Evolutionary conservation across 2,329 filamentous ascomycete genomes (phyloP), one percentile per base, ranked within the genome.

Genomic region (Coleophoma cylindrospora): DNA sequence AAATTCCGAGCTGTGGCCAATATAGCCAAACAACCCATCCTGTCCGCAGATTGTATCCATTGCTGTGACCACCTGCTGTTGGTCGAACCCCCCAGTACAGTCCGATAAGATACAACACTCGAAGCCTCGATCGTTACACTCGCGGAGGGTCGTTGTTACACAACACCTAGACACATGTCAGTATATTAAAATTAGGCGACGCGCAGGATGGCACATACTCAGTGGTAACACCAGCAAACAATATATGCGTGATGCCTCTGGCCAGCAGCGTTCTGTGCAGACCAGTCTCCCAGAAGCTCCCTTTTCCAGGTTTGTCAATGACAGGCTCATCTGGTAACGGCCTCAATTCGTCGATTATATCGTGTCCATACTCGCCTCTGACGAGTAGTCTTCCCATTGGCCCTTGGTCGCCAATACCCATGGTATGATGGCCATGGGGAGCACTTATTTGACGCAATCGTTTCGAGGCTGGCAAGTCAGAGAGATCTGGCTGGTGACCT

Each of bases 91-190:
- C 43, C 69, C 70, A 0, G 74, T 77, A 54, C 70, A 76, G 56
- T 77, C 72, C 7, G 64, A 66, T 17, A 77, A 62, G 14, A 75
- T 70, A 66, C 79, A 82, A 62, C 75, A 80, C 57, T 83, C 76
- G 54, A 80, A 82, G 0, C 80, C 80, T n/a, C 80, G 72, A 57
- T 83, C 80, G 50, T 77, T 78, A 33, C 75, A 76, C 62, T 83
- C 80, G 36, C 78, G 67, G 2, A 78, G 67, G 1, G 77, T 79
- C 0, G 76, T 77, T 9, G 74, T 74, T 47, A 83, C 78, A 56
- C 78, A 81, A 55, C 76, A 78, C 57, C 64, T 64, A 15, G 12
- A n/a, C 3, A 10, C 15, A 13, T 11, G 22, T 59, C 15, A 60
- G 49, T 6, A 27, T 27, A 5, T 27, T 27, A 3, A 27, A 27